Evolutionary conservation across 108 stramenopile genomes (phyloP), one percentile per base, ranked within the genome.

Genomic region (Cyclostephanos tholiformis): DNA sequence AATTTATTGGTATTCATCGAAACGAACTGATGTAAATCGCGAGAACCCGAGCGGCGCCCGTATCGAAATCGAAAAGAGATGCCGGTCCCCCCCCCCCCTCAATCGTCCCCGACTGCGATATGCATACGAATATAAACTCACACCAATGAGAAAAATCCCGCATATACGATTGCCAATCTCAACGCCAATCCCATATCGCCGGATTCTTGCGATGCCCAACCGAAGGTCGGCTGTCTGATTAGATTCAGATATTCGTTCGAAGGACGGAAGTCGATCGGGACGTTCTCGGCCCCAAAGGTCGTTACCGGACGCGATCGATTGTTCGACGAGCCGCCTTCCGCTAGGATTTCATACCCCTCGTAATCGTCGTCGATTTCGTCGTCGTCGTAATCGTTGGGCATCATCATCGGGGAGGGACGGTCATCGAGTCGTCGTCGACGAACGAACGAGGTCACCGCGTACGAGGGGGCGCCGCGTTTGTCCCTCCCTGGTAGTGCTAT

Each of bases 231-330:
- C 48, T 85, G 82, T 20, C 75, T 69, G 10, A 80, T 79, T 48
- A 94, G 67, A 66, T 94, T 86, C 55, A 91, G 69, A 48, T 91
- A 94, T 72, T 94, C 93, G 67, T 94, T 94, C 25, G 91, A 86
- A 7, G 93, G 93, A 26, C 93, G 82, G 69, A 89, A 88, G 6
- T 80, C 86, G 32, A 87, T 76, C 11, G 93, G 93, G 23, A 94
- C 93, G 22, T 83, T 88, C 70, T 94, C 93, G 13, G 93, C 82
- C 44, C 93, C 93, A 69, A 94, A 94, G 59, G 87, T 86, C 44
- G 85, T 87, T 74, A 87, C 85, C 50, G 86, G 86, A 30, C 68
- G 66, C 23, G 10, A 17, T 20, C 30, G 57, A 20, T 12, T 2
- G 13, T 1, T 56, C 12, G 56, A 56, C 29, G 25, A 32, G 53